A percentile compares a stretch with the other conserved stretches of the same genome.
Evolutionary conservation across 2,329 filamentous ascomycete genomes (phyloP).

Genomic region (Xenoacremonium recifei): DNA sequence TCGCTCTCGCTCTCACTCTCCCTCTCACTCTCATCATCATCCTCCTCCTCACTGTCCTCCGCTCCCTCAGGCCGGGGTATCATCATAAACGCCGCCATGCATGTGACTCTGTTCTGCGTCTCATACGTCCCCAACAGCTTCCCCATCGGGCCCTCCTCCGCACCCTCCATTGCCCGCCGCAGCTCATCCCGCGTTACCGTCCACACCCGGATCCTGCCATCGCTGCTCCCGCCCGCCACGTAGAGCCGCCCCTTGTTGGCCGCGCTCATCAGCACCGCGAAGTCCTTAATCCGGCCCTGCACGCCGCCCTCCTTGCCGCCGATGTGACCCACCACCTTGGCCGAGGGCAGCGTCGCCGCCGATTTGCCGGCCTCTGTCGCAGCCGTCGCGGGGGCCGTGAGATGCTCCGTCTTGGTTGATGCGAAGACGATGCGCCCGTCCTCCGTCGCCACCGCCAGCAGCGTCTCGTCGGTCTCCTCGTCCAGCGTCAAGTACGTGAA

Average conservation of each 20-base stretch:
- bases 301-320: slow-evolving; percentile 72
- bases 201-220: slow-evolving; percentile 83
- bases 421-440: slow-evolving; percentile 87
- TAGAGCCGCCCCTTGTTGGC: slow-evolving; percentile 43
- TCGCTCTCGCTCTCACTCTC: slow-evolving; percentile 38
- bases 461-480: slow-evolving; percentile 31
- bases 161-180: slow-evolving; percentile 13
- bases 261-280: slow-evolving; percentile 59
- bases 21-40: slow-evolving; percentile 34
- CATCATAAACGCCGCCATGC: slow-evolving; percentile 84
- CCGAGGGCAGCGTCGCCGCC: slow-evolving; percentile 47
- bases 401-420: slow-evolving; percentile 58
- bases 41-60: slow-evolving; percentile 57
- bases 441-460: slow-evolving; percentile 81
- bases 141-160: slow-evolving; percentile 47
- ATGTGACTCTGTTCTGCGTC: slow-evolving; percentile 87
- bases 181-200: slow-evolving; percentile 48
- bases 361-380: slow-evolving; percentile 17
- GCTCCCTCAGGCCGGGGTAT: slow-evolving; percentile 61
- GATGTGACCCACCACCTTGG: slow-evolving; percentile 70
- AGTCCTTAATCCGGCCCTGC: slow-evolving; percentile 80
- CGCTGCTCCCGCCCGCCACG: slow-evolving; percentile 76
- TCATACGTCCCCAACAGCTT: slow-evolving; percentile 73
- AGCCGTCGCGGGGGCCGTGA: slow-evolving; percentile 37
- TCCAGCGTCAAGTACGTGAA: slow-evolving; percentile 67